Evolutionary conservation across 345 rosid species (phyloP).

Genomic region (Camelina hispida): DNA sequence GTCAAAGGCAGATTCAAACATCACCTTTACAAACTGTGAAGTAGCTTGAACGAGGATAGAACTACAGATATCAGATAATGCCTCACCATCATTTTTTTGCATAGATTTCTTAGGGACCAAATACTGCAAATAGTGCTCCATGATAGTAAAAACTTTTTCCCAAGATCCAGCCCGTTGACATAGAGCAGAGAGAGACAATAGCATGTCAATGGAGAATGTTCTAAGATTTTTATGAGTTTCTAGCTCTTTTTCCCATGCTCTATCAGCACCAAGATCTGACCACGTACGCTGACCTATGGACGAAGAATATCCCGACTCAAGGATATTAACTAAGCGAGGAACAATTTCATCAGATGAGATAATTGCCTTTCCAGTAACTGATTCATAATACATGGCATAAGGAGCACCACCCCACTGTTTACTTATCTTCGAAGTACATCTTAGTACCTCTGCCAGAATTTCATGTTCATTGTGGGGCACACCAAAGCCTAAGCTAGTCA

Average conservation of each 20-base stretch:
- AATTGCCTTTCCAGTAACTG: conserved; percentile 57
- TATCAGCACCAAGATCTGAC: conserved; percentile 63
- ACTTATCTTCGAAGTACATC: conserved; percentile 64
- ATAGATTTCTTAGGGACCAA: conserved; percentile 73
- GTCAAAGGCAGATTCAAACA: conserved; percentile 88
- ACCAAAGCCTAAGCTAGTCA: conserved; percentile 51
- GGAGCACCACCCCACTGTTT: conserved; percentile 82
- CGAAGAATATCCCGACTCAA: conserved; percentile 75
- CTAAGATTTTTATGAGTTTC: conserved; percentile 72
- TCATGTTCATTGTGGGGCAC: conserved; percentile 57
- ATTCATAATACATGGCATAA: conserved; percentile 80
- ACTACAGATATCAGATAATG: conserved; percentile 51
- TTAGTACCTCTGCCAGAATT: conserved; percentile 68
- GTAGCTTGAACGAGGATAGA: conserved; percentile 74
- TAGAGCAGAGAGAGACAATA: conserved; percentile 68
- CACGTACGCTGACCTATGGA: conserved; percentile 49
- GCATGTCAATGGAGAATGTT: conserved; percentile 77
- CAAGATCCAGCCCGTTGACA: conserved; percentile 73
- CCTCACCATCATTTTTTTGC: conserved; percentile 53
- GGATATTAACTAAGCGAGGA: conserved; percentile 73
- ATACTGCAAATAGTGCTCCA: conserved; percentile 68
- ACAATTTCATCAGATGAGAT: conserved; percentile 77
- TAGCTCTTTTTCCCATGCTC: conserved; percentile 66
- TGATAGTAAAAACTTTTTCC: conserved; percentile 67
- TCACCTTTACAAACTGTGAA: conserved; percentile 77